phyloP scores from a whole-genome alignment of 2,329 filamentous ascomycete genomes.

The Paraconiothyrium sp. region DNA sequence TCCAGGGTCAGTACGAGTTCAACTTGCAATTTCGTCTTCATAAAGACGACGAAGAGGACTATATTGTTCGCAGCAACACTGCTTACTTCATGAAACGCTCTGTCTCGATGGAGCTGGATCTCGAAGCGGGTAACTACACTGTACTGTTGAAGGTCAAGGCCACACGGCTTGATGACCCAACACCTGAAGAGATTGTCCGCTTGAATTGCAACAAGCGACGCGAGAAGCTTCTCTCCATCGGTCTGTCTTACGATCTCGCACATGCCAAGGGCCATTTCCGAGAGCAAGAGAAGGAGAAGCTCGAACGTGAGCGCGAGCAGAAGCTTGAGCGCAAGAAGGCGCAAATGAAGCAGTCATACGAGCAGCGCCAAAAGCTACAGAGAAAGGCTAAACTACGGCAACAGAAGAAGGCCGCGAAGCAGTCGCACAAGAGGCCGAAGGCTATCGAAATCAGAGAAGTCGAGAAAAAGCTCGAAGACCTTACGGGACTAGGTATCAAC shows the following conservation, averaged over 20 bases:
- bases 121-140: constrained; percentile 78
- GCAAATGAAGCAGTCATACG: constrained; percentile 49
- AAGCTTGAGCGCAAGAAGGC: constrained; percentile 49
- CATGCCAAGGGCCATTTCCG: constrained; percentile 70
- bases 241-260: constrained; percentile 74
- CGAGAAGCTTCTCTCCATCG: constrained; percentile 78
- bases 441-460: constrained; percentile 38
- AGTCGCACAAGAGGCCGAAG: constrained; percentile 34
- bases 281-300: constrained; percentile 60
- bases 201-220: constrained; percentile 69
- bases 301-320: constrained; percentile 50
- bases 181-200: constrained; percentile 74
- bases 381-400: constrained; percentile 51
- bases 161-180: constrained; percentile 61
- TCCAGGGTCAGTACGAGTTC: constrained; percentile 67
- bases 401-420: constrained; percentile 49
- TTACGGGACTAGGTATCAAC: constrained; percentile 46
- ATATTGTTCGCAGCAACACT: constrained; percentile 65
- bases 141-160: constrained; percentile 80
- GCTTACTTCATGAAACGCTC: constrained; percentile 74
- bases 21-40: constrained; percentile 67
- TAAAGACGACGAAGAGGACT: constrained; percentile 68
- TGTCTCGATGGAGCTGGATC: constrained; percentile 78
- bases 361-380: constrained; percentile 45
- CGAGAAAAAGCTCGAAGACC: constrained; percentile 36